A percentile compares a stretch with the other conserved stretches of the same genome.
Evolutionary conservation across 441 rosid species (phyloP).

Genomic region (Euphorbia celastroides): DNA sequence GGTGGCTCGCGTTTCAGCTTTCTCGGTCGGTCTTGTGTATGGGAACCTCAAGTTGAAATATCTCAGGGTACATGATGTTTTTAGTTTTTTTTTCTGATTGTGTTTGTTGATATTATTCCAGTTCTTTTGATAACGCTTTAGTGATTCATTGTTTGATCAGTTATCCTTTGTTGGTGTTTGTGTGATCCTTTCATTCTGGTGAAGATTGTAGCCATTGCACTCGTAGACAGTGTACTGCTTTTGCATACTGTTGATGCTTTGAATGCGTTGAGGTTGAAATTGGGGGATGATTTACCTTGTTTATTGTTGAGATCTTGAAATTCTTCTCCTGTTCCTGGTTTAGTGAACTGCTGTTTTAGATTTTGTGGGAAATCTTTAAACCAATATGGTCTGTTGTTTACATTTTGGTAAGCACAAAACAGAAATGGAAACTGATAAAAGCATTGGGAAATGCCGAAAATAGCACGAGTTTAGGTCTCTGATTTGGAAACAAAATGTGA

Average conservation of each 20-base stretch:
- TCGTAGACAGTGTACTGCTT: background rate
- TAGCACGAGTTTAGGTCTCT: no score
- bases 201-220: background rate
- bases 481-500: no score
- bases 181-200: background rate
- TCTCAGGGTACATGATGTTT: slow-evolving; percentile 38
- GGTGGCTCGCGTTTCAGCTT: slow-evolving; percentile 74
- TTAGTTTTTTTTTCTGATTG: background rate
- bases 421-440: no score
- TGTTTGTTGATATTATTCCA: background rate
- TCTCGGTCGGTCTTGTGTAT: slow-evolving; percentile 56
- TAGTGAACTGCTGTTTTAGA: background rate
- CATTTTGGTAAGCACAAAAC: no score
- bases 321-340: background rate
- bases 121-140: background rate
- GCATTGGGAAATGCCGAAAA: no score
- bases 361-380: background rate
- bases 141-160: background rate
- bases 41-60: slow-evolving; percentile 61
- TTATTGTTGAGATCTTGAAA: background rate
- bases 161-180: background rate
- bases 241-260: background rate
- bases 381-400: background rate
- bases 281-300: background rate
- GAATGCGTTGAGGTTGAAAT: background rate